Evolutionary conservation across 1,139 yeast genomes (phyloP), one percentile per base, ranked within the genome.

Genomic region (Pichia sp.): DNA sequence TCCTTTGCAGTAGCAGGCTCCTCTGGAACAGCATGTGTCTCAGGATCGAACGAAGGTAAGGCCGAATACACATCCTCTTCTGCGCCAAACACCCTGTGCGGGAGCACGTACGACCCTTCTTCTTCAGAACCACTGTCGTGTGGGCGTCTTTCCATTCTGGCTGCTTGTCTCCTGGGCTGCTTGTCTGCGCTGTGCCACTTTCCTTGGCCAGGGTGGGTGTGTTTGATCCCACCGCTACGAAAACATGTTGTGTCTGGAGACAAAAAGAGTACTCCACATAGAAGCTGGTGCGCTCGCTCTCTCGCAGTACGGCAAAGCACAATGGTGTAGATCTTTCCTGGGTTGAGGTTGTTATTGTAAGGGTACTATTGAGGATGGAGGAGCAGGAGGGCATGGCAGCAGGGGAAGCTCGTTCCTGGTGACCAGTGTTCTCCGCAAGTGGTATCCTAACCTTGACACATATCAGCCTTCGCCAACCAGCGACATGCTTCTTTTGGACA

Each of bases 401-500:
- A 4, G n/a, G 4, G n/a, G 10, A 34, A 34, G 38, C 29, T 27
- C 29, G 6, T 7, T 27, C 29, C 29, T 27, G 4, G 29, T 4
- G 6, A 4, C 29, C 29, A 27, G 29, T 27, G 6, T 6, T 27
- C 4, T 27, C 29, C 29, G 46, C 48, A 6, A 17, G 48, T 17
- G 24, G 38, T 10, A 10, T 7, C 41, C 7, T 7, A 9, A 24
- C n/a, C 16, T 16, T 38, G 38, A 30, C 41, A 30, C 38, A 20
- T 12, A 31, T 4, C 36, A 20, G 4, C 17, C 34, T 31, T 17
- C 38, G 9, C 24, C 38, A 12, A 29, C 9, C 17, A 6, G 40
- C 9, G 34, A n/a, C 46, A 71, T 75, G 75, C 67, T 69, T 52
- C 67, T 66, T 48, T 61, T 73, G 51, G 76, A 73, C 45, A 75